Percentiles rank a stretch among this genome's conserved stretches.
Evolutionary conservation across 176 grass and related monocot species (phyloP).

Genomic region (Puccinellia tenuiflora): DNA sequence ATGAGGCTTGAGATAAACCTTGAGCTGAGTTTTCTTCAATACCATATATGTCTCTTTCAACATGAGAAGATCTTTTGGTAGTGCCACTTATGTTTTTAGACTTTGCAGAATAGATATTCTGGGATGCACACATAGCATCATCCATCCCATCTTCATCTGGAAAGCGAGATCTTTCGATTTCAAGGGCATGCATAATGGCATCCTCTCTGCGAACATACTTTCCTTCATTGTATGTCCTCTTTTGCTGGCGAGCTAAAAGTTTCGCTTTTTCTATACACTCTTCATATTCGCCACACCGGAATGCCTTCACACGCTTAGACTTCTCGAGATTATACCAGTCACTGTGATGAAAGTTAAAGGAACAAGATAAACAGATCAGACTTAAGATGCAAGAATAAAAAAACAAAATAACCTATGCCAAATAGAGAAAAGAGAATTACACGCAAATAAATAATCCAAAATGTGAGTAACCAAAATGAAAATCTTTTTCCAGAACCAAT

Average conservation of each 20-base stretch:
- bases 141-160: conserved; percentile 36
- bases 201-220: conserved; percentile 99
- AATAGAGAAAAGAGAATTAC: neutral
- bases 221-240: conserved; percentile 54
- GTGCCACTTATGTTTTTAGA: conserved; percentile 45
- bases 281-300: conserved; percentile 89
- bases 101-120: conserved; percentile 26
- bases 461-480: conserved; percentile 6
- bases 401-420: neutral
- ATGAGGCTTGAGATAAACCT: conserved; percentile 44
- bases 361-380: conserved; percentile 10
- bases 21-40: conserved; percentile 44
- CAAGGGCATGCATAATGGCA: conserved; percentile 93
- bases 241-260: conserved; percentile 40
- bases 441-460: conserved; percentile 1
- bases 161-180: conserved; percentile 69
- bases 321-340: conserved; percentile 98
- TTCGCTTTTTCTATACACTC: conserved; percentile 91
- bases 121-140: conserved; percentile 20
- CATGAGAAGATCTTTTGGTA: conserved; percentile 12
- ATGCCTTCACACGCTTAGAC: conserved; percentile 85
- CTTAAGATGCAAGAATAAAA: neutral
- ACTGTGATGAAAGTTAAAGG: conserved; percentile 45
- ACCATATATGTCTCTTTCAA: conserved; percentile 28
- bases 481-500: neutral